Percentiles rank a stretch among this genome's conserved stretches.
These are phyloP conservation scores for Albophoma yamanashiensis DNA, from an alignment of 2,329 filamentous ascomycete genomes.

Conservation along the genomic window DNA sequence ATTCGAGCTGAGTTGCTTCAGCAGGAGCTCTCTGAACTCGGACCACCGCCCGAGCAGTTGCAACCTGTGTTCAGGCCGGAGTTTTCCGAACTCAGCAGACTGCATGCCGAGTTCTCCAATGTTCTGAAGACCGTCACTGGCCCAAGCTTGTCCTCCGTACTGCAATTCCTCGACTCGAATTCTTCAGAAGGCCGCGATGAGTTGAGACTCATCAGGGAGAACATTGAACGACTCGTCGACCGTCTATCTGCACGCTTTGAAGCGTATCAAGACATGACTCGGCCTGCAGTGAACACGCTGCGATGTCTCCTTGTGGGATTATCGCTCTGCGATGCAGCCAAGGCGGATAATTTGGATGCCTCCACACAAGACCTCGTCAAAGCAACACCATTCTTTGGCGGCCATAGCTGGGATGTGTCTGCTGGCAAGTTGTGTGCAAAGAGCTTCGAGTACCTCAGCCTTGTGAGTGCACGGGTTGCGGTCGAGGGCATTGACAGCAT, in stretches of 20 bases:
- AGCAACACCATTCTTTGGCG: constrained; percentile 47
- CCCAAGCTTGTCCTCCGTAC: constrained; percentile 28
- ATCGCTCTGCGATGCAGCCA: constrained; percentile 41
- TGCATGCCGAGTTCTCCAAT: constrained; percentile 79
- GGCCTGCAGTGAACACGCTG: constrained; percentile 68
- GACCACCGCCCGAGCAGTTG: constrained; percentile 53
- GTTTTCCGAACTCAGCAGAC: constrained; percentile 52
- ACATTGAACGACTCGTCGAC: constrained; percentile 56
- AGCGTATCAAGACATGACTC: constrained; percentile 76
- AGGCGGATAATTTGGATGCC: constrained; percentile 29
- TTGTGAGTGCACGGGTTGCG: constrained; percentile 23
- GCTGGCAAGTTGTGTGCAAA: constrained; percentile 9
- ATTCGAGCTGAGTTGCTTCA: constrained; percentile 54
- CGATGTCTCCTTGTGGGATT: constrained; percentile 69
- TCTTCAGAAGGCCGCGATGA: constrained; percentile 18
- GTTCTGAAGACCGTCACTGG: constrained; percentile 55
- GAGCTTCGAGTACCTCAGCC: constrained; percentile 33
- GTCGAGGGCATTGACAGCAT: constrained; percentile 37
- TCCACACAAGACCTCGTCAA: constrained; percentile 26
- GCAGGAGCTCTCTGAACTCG: constrained; percentile 51
- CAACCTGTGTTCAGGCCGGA: constrained; percentile 61
- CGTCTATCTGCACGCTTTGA: constrained; percentile 61
- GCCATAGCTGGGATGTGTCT: constrained; percentile 20
- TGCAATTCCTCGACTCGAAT: constrained; percentile 13
- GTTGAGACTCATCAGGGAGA: constrained; percentile 39